Conservation (phyloP, 192 early-diverging fungal genomes). For the Backusella tuberculispora region DNA sequence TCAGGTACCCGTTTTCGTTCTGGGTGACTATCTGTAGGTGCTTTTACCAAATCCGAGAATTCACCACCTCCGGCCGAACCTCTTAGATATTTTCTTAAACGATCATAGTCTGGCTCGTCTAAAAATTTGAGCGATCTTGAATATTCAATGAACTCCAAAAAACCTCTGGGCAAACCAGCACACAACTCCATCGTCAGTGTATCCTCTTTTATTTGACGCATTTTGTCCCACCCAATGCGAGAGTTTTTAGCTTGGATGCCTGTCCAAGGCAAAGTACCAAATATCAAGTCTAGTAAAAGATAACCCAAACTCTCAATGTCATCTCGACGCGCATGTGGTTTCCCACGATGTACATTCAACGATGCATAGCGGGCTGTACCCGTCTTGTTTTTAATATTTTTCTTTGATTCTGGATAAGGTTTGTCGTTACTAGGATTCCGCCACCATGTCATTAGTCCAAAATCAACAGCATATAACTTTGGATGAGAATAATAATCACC, state of each 20-base stretch:
- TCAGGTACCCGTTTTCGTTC: neutral
- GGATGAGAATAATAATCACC: constrained; percentile 8
- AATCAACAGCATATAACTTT: constrained; percentile 60
- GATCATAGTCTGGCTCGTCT: constrained; percentile 82
- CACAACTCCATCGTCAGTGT: constrained; percentile 72
- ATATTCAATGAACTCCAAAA: constrained; percentile 75
- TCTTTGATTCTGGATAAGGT: constrained; percentile 44
- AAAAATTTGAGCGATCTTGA: constrained; percentile 72
- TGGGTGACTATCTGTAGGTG: neutral
- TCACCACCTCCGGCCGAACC: constrained; percentile 22
- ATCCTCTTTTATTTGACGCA: constrained; percentile 79
- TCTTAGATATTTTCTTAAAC: constrained; percentile 50
- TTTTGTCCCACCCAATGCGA: constrained; percentile 85
- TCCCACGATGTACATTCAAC: constrained; percentile 82
- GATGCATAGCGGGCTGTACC: constrained; percentile 88
- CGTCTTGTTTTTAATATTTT: constrained; percentile 49
- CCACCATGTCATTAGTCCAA: constrained; percentile 53
- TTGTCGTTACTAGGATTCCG: constrained; percentile 49
- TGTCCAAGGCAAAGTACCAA: constrained; percentile 85
- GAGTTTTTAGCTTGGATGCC: constrained; percentile 84
- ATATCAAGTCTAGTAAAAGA: constrained; percentile 75
- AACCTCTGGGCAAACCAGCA: constrained; percentile 71
- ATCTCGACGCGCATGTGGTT: constrained; percentile 82
- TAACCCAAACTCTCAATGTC: constrained; percentile 87
- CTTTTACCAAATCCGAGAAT: constrained; percentile 6